phyloP scores from a whole-genome alignment of 2,329 filamentous ascomycete genomes.

The Fusarium penzigii region DNA sequence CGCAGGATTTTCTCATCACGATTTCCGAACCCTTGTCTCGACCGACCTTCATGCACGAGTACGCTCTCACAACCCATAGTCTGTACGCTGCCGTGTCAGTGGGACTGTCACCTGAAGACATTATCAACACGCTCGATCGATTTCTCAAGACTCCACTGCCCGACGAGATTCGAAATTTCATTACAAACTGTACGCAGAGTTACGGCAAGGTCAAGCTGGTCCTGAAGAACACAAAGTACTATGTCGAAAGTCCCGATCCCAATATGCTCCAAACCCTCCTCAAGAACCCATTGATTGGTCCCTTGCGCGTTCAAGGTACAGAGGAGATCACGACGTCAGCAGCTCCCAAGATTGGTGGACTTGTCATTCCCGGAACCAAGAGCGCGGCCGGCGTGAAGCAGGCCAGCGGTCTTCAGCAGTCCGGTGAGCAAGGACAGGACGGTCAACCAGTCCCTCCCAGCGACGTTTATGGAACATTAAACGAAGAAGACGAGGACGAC shows the following conservation, averaged over 20 bases:
- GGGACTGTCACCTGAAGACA: constrained; percentile 85
- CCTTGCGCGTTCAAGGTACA: constrained; percentile 71
- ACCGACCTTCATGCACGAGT: constrained; percentile 90
- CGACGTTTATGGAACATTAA: constrained; percentile 70
- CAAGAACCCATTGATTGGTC: constrained; percentile 78
- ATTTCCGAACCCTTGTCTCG: constrained; percentile 92
- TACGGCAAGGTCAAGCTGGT: constrained; percentile 97
- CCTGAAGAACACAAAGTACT: constrained; percentile 91
- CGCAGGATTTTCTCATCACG: constrained; percentile 92
- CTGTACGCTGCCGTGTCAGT: constrained; percentile 95
- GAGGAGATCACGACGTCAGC: constrained; percentile 75
- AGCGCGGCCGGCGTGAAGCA: constrained; percentile 88
- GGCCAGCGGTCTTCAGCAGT: constrained; percentile 47
- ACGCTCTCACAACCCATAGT: constrained; percentile 86
- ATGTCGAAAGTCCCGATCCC: constrained; percentile 87
- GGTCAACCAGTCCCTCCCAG: constrained; percentile 58
- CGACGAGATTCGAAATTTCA: constrained; percentile 77
- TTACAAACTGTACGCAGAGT: constrained; percentile 76
- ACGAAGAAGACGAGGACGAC: constrained; percentile 86
- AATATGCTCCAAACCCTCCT: constrained; percentile 84
- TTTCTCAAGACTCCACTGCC: constrained; percentile 89
- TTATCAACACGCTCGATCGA: constrained; percentile 83
- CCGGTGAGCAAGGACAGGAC: constrained; percentile 42
- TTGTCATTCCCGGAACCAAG: constrained; percentile 93
- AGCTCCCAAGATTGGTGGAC: constrained; percentile 80